phyloP scores from a whole-genome alignment of 306 rosid species.

The Senna tora region DNA sequence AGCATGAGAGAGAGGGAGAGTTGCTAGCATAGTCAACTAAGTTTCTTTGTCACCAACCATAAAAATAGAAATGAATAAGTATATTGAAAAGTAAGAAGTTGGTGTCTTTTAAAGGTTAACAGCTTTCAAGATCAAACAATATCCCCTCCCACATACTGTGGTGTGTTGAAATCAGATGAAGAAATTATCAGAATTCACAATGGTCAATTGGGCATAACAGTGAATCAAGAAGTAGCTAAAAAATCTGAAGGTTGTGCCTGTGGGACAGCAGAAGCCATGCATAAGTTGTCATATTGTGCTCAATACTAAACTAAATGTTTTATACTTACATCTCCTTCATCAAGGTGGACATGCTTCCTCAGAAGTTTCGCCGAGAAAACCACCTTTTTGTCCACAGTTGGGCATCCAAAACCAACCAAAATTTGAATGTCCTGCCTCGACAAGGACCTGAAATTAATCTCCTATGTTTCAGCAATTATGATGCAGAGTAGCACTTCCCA shows the following conservation, averaged over 20 bases:
- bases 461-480: slow-evolving; percentile 42
- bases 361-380: slow-evolving; percentile 90
- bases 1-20: not conserved
- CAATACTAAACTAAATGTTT: slow-evolving; percentile 6
- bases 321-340: slow-evolving; percentile 94
- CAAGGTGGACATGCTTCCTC: slow-evolving; percentile 85
- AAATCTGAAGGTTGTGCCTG: not conserved
- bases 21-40: slow-evolving; percentile 23
- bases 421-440: slow-evolving; percentile 81
- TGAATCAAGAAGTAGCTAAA: slow-evolving; percentile 17
- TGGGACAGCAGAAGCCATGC: not conserved
- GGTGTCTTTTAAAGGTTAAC: not conserved
- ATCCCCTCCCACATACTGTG: not conserved
- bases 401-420: slow-evolving; percentile 96
- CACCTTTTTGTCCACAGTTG: slow-evolving; percentile 78
- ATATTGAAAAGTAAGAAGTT: not conserved
- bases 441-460: slow-evolving; percentile 78
- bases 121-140: slow-evolving; percentile 32
- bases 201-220: slow-evolving; percentile 8
- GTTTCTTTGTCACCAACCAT: slow-evolving; percentile 13
- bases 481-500: slow-evolving; percentile 11
- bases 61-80: slow-evolving; percentile 4
- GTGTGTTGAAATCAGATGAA: not conserved
- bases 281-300: not conserved
- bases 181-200: slow-evolving; percentile 14